phyloP scores from a whole-genome alignment of 441 rosid species.

The Jatropha multifida region DNA sequence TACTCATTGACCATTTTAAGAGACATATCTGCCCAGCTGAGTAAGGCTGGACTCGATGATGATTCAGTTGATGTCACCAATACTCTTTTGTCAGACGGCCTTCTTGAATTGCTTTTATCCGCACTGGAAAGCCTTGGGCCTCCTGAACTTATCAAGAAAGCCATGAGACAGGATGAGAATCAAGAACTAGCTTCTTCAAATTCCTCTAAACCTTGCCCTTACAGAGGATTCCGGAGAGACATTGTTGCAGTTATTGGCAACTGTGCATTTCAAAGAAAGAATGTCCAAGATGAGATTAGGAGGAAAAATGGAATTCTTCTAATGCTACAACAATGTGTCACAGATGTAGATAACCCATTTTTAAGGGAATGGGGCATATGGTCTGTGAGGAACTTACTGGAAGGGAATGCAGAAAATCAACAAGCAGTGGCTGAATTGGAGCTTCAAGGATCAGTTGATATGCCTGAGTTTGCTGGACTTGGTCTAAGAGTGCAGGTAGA shows the following conservation, averaged over 20 bases:
- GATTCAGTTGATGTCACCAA: slow-evolving; percentile 36
- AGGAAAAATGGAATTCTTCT: slow-evolving; percentile 49
- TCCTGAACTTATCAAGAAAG: slow-evolving; percentile 53
- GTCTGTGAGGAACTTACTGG: slow-evolving; percentile 64
- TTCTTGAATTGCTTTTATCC: slow-evolving; percentile 45
- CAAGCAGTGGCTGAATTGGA: slow-evolving; percentile 63
- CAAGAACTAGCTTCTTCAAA: slow-evolving; percentile 22
- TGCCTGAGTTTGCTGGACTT: slow-evolving; percentile 64
- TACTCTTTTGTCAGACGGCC: slow-evolving; percentile 46
- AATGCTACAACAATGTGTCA: slow-evolving; percentile 74
- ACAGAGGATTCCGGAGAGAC: slow-evolving; percentile 77
- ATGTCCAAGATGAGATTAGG: slow-evolving; percentile 62
- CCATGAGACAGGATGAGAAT: slow-evolving; percentile 34
- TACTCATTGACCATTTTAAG: slow-evolving; percentile 59
- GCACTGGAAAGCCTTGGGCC: slow-evolving; percentile 68
- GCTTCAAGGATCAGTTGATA: slow-evolving; percentile 63
- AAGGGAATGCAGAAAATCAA: slow-evolving; percentile 75
- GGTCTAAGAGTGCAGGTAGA: slow-evolving; percentile 76
- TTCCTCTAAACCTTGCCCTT: slow-evolving; percentile 52
- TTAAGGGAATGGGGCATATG: slow-evolving; percentile 90
- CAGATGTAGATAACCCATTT: slow-evolving; percentile 73
- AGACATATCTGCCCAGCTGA: slow-evolving; percentile 55
- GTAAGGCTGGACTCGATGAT: slow-evolving; percentile 27
- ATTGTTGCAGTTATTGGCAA: slow-evolving; percentile 78
- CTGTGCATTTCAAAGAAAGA: slow-evolving; percentile 48